Evolutionary conservation across 768 basidiomycete genomes (phyloP).

Genomic region (Tephrocybe rancida): DNA sequence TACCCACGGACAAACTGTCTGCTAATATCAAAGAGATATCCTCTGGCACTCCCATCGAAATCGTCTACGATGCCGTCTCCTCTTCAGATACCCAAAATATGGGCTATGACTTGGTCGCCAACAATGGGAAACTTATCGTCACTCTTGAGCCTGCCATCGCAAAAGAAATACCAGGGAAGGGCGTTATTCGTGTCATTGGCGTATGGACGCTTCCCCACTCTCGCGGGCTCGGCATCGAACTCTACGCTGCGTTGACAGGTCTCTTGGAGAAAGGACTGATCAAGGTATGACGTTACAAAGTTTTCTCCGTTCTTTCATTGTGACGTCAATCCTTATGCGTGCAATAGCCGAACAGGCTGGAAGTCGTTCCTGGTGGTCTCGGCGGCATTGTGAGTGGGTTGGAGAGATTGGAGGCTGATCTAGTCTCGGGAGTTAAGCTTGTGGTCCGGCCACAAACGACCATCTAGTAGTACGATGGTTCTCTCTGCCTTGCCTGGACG

Average conservation of each 20-base stretch:
- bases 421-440: slow-evolving; percentile 44
- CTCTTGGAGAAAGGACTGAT: background rate
- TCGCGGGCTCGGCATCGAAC: slow-evolving; percentile 7
- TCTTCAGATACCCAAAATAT: slow-evolving; percentile 13
- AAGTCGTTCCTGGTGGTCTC: slow-evolving; percentile 41
- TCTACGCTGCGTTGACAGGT: slow-evolving; percentile 5
- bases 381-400: slow-evolving; percentile 37
- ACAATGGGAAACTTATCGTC: slow-evolving; percentile 36
- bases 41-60: background rate
- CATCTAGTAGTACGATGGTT: slow-evolving; percentile 8
- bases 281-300: background rate
- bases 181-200: slow-evolving; percentile 3
- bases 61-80: background rate
- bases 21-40: slow-evolving; percentile 19
- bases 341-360: slow-evolving; percentile 35
- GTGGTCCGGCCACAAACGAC: slow-evolving; percentile 42
- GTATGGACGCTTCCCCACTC: slow-evolving; percentile 6
- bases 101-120: slow-evolving; percentile 36
- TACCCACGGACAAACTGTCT: background rate
- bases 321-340: background rate
- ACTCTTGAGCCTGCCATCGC: slow-evolving; percentile 24
- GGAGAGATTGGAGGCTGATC: slow-evolving; percentile 31
- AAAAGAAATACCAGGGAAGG: slow-evolving; percentile 6
- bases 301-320: background rate
- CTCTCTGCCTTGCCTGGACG: no score